These are phyloP conservation scores for Wolfiporia cocos DNA, from an alignment of 1,284 basidiomycete genomes.

Conservation along the genomic window DNA sequence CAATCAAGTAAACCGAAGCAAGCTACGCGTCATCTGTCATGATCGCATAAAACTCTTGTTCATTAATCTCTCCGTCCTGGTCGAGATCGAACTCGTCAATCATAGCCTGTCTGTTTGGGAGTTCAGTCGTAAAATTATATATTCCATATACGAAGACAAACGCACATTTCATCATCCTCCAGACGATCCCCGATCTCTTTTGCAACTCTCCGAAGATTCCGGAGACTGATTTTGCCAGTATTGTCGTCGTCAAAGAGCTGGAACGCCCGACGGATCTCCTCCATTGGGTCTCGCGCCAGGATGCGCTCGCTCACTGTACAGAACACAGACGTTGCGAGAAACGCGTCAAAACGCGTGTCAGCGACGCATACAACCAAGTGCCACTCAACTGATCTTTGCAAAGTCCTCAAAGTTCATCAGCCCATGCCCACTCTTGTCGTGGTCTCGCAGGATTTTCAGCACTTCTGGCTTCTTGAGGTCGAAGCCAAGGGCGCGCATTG, in stretches of 20 bases:
- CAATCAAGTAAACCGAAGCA: background rate
- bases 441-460: slow-evolving; percentile 88
- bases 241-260: slow-evolving; percentile 95
- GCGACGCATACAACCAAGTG: slow-evolving; percentile 1
- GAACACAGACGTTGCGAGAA: slow-evolving; percentile 16
- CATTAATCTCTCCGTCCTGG: slow-evolving; percentile 96
- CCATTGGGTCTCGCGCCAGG: slow-evolving; percentile 90
- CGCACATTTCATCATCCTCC: slow-evolving; percentile 96
- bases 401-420: slow-evolving; percentile 95
- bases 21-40: slow-evolving; percentile 87
- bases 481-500: slow-evolving; percentile 96
- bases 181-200: slow-evolving; percentile 96
- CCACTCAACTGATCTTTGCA: slow-evolving; percentile 87
- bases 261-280: slow-evolving; percentile 94
- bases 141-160: slow-evolving; percentile 15
- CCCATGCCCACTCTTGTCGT: slow-evolving; percentile 87
- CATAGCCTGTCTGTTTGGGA: slow-evolving; percentile 85
- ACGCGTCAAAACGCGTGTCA: background rate
- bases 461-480: slow-evolving; percentile 99
- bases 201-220: slow-evolving; percentile 90
- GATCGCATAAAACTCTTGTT: slow-evolving; percentile 91
- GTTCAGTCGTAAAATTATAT: background rate
- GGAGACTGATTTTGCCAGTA: slow-evolving; percentile 90
- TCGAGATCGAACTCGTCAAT: slow-evolving; percentile 99
- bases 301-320: slow-evolving; percentile 88